Base-by-base conservation (phyloP, 306 rosid genomes). In the Trichosanthes truncata region DNA sequence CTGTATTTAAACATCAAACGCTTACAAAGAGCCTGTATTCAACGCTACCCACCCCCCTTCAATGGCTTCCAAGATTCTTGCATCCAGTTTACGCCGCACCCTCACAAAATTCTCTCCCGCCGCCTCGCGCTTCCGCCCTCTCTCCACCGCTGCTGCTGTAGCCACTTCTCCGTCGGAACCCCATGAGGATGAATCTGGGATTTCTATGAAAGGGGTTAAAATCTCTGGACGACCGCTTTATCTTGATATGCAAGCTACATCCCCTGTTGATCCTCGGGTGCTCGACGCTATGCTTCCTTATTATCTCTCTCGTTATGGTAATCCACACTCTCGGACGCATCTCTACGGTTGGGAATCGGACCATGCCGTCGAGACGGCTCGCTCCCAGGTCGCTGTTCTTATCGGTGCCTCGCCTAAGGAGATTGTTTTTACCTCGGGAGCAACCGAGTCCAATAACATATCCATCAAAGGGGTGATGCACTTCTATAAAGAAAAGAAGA, bases 321-420 rank as follows among this genome's bases (percentile, higher is more conserved):
- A 95, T 81, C 97, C 98, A 71, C 98, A 95, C 81, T 92, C 97
- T 12, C 91, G 97, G 9, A 95, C 98, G 17, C 98, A 92, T 79
- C 80, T 89, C 80, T 95, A 87, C 46, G 98, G 98, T 13, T 95
- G 98, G 98, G 98, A 95, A 41, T 93, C 98, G 20, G 98, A 95
- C 80, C 76, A 76, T n/a, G 98, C 98, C 9, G 97, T 91, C 0
- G 98, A 95, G 66, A 46, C 74, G 53, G 93, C 98, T 56, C 97
- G 98, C 10, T 81, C 92, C 0, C 95, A 91, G 66, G 93, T 94
- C 0, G 97, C 98, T 1, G 67, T 88, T 23, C 81, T 95, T 1
- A 84, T 92, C 66, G 89, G 88, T 10, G 93, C 98, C 25, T 92
- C 97, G 2, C 93, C 97, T 0, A 92, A 95, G 71, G 98, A 95